Conservation (phyloP, 129 eudicot genomes). For the Chrysanthemum seticuspe region DNA sequence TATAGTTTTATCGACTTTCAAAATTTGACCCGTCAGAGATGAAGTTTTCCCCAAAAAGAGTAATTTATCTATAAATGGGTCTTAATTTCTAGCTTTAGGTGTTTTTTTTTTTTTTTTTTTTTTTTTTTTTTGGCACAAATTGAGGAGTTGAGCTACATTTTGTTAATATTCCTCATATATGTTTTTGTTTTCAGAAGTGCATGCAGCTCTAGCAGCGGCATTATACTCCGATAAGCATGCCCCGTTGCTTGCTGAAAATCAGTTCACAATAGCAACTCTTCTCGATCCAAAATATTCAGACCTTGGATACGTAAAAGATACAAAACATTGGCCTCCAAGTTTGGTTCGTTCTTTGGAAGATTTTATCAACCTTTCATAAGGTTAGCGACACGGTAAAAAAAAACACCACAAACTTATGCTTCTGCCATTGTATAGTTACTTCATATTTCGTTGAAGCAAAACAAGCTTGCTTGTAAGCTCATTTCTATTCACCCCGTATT, state of each 20-base stretch:
- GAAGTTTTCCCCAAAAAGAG: not conserved
- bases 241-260: slow-evolving; percentile 50
- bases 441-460: not conserved
- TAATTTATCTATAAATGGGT: not conserved
- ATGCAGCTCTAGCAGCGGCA: slow-evolving; percentile 60
- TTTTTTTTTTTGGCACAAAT: not conserved
- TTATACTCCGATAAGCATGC: slow-evolving; percentile 55
- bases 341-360: slow-evolving; percentile 49
- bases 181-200: slow-evolving; percentile 45
- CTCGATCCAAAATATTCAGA: slow-evolving; percentile 57
- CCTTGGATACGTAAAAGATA: slow-evolving; percentile 48
- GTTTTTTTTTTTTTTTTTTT: not conserved
- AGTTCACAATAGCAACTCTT: slow-evolving; percentile 56
- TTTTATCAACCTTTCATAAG: slow-evolving; percentile 47
- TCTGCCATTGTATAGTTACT: not conserved
- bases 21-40: not conserved
- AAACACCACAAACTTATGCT: not conserved
- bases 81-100: not conserved
- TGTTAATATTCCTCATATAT: not conserved
- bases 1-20: not conserved
- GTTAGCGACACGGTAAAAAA: not conserved
- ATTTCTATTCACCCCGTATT: not conserved
- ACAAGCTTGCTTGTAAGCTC: not conserved
- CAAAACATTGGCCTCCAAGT: slow-evolving; percentile 67
- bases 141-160: not conserved